These are phyloP conservation scores for Beauveria sp. DNA, from an alignment of 2,329 filamentous ascomycete genomes.

Conservation along the genomic window DNA sequence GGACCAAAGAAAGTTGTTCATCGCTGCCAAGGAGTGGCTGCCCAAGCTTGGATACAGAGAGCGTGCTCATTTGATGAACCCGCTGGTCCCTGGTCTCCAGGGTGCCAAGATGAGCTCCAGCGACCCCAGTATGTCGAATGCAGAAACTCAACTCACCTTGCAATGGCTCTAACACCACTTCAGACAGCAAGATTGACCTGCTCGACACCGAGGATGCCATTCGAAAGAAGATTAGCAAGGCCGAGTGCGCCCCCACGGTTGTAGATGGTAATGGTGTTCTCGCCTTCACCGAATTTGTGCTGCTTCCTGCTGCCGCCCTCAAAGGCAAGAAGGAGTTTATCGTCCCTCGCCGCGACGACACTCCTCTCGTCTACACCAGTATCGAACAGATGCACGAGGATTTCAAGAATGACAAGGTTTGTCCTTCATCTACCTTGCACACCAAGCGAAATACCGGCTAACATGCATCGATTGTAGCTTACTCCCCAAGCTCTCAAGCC, in stretches of 20 bases:
- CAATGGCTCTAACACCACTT: constrained; percentile 11
- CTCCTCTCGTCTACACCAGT: constrained; percentile 71
- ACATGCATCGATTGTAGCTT: constrained; percentile 32
- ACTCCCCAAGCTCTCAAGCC: constrained; percentile 83
- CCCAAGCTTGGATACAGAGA: constrained; percentile 80
- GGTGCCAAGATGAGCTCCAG: constrained; percentile 83
- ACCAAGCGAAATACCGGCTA: background rate
- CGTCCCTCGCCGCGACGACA: constrained; percentile 61
- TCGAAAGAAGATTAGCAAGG: constrained; percentile 78
- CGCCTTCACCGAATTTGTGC: constrained; percentile 77
- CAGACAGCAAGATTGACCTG: constrained; percentile 87
- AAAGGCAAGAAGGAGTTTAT: constrained; percentile 55
- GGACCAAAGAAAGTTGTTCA: constrained; percentile 87
- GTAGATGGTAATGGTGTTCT: constrained; percentile 82
- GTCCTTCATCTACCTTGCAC: constrained; percentile 19
- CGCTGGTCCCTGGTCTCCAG: constrained; percentile 82
- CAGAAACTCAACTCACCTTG: background rate
- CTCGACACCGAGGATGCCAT: constrained; percentile 70
- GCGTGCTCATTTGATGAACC: constrained; percentile 41
- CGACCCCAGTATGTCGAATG: constrained; percentile 46
- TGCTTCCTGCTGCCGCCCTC: constrained; percentile 69
- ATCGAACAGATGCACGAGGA: constrained; percentile 72
- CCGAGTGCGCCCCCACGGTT: constrained; percentile 65
- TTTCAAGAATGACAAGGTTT: constrained; percentile 69
- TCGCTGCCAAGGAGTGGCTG: constrained; percentile 74